Conservation (phyloP, 2,329 filamentous ascomycete species). For the Aspergillus cejpii region DNA sequence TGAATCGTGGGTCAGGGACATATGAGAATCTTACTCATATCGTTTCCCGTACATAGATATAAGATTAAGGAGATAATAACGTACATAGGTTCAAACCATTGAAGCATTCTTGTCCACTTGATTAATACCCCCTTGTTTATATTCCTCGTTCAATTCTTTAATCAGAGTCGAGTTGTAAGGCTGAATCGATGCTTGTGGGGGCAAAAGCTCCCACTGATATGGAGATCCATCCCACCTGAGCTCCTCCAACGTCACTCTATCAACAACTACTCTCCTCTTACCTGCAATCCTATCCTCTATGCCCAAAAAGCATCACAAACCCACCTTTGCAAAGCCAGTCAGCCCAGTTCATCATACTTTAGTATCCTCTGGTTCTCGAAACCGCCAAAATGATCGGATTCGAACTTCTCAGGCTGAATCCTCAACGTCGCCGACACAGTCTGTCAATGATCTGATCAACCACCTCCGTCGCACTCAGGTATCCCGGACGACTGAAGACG, state of each 20-base stretch:
- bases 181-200: neutral
- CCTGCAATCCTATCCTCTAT: slow-evolving; percentile 26
- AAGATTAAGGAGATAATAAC: neutral
- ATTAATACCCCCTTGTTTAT: no score
- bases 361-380: slow-evolving; percentile 22
- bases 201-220: neutral
- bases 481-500: slow-evolving; percentile 17
- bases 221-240: neutral
- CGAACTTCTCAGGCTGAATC: slow-evolving; percentile 15
- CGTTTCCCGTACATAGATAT: neutral
- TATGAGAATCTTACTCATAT: slow-evolving; percentile 28
- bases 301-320: slow-evolving; percentile 44
- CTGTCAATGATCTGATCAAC: slow-evolving; percentile 45
- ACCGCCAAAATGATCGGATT: slow-evolving; percentile 24
- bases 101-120: no score
- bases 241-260: slow-evolving; percentile 3
- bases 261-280: neutral
- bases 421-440: slow-evolving; percentile 23
- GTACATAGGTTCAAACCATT: no score
- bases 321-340: slow-evolving; percentile 36
- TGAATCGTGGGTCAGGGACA: slow-evolving; percentile 55
- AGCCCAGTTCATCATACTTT: slow-evolving; percentile 38
- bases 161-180: neutral
- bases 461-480: slow-evolving; percentile 42
- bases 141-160: neutral